Percentiles rank a stretch among this genome's conserved stretches.
These are phyloP conservation scores for Candida tetrigidarum DNA, from an alignment of 1,139 yeast genomes.

Conservation along the genomic window DNA sequence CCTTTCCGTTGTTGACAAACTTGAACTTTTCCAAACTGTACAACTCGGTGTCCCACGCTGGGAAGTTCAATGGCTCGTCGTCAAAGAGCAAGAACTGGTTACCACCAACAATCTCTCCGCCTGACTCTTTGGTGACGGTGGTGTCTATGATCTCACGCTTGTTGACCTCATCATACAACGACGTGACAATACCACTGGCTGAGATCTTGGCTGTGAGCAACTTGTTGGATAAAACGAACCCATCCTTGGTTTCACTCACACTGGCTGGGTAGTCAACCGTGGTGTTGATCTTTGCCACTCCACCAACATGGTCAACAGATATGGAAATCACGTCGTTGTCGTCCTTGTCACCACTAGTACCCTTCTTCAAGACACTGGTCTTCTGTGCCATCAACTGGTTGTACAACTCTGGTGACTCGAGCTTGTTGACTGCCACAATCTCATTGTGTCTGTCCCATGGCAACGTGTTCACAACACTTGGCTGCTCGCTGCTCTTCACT, in stretches of 20 bases:
- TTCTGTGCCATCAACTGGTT: no score
- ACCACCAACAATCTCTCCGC: slow-evolving; percentile 53
- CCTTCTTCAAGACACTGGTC: no score
- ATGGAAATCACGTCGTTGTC: no score
- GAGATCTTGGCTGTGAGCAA: slow-evolving; percentile 61
- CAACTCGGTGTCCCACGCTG: slow-evolving; percentile 98
- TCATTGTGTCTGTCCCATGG: no score
- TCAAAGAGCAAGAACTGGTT: slow-evolving; percentile 82
- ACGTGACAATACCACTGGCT: slow-evolving; percentile 64
- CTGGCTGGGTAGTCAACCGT: slow-evolving; percentile 49
- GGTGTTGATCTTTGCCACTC: slow-evolving; percentile 21
- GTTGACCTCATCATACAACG: slow-evolving; percentile 63
- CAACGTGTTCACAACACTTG: no score
- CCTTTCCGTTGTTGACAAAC: slow-evolving; percentile 46
- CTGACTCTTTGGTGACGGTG: slow-evolving; percentile 49
- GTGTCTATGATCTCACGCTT: slow-evolving; percentile 72
- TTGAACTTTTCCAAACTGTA: slow-evolving; percentile 74
- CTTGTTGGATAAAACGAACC: slow-evolving; percentile 62
- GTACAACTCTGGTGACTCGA: no score
- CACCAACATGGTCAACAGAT: no score
- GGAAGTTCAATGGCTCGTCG: slow-evolving; percentile 89
- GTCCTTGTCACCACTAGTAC: no score
- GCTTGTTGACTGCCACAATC: no score
- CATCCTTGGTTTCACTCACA: slow-evolving; percentile 41
- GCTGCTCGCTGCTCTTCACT: no score